A percentile compares a stretch with the other conserved stretches of the same genome.
Conservation (phyloP, 805 yeast genomes). For the Candida michaelii region DNA sequence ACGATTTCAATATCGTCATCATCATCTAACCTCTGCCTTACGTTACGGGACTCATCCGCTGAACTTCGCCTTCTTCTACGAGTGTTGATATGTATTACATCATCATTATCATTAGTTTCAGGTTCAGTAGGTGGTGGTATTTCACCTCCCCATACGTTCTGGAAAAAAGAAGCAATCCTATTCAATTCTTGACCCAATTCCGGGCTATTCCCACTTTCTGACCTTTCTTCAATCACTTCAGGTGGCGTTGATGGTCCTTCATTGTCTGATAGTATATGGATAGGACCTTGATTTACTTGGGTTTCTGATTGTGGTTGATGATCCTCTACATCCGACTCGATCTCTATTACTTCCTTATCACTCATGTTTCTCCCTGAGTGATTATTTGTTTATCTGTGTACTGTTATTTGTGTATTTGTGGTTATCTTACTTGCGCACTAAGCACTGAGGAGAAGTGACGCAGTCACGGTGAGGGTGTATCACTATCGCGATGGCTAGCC, state of each 20-base stretch:
- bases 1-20: constrained; percentile 7
- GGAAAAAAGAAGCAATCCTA: too few relatives aligned
- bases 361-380: constrained; percentile 2
- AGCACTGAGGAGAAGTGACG: too few relatives aligned
- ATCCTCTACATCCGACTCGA: constrained; percentile 17
- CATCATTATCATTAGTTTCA: constrained; percentile 18
- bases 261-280: not conserved
- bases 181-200: too few relatives aligned
- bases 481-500: too few relatives aligned
- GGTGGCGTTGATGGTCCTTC: not conserved
- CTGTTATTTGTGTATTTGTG: not conserved
- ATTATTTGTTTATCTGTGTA: too few relatives aligned
- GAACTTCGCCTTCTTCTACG: constrained; percentile 5
- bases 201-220: too few relatives aligned
- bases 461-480: too few relatives aligned
- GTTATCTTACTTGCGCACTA: too few relatives aligned
- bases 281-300: not conserved
- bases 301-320: constrained; percentile 25
- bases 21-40: not conserved
- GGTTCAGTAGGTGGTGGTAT: too few relatives aligned
- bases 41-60: not conserved
- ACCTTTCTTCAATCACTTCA: too few relatives aligned
- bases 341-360: constrained; percentile 15
- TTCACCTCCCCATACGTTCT: too few relatives aligned
- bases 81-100: constrained; percentile 14